phyloP scores from a whole-genome alignment of 257 asterid genomes.

The Solanum commersonii region DNA sequence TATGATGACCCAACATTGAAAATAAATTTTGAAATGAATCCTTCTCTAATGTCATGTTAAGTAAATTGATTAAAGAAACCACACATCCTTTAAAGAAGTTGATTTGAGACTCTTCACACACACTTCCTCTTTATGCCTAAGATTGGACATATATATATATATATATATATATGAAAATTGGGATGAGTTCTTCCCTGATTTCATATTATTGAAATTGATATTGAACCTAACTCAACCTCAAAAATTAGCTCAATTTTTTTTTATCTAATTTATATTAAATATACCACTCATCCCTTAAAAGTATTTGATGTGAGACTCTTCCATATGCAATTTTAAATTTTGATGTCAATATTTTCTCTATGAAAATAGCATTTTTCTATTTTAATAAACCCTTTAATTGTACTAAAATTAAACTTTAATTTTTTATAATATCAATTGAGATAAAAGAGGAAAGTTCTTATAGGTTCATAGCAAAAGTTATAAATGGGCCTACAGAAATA shows the following conservation, averaged over 20 bases:
- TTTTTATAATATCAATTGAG: not conserved
- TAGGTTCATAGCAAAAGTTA: not conserved
- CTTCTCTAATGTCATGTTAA: too few species aligned
- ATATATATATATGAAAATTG: too few species aligned
- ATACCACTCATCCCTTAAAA: not conserved
- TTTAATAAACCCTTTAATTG: not conserved
- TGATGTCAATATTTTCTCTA: not conserved
- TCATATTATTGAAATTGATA: not conserved
- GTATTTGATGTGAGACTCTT: not conserved
- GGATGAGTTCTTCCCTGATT: not conserved
- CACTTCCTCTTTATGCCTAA: not conserved
- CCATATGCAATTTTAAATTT: not conserved
- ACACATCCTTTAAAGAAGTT: not conserved
- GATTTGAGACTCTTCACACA: not conserved
- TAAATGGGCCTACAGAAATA: not conserved
- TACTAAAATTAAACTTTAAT: not conserved
- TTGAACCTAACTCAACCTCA: fast-evolving
- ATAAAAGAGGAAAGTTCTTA: not conserved
- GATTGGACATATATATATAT: not conserved
- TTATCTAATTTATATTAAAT: too few species aligned
- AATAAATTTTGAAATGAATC: too few species aligned
- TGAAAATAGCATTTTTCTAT: not conserved
- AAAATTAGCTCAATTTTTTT: too few species aligned
- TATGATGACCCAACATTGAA: too few species aligned
- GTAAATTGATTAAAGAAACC: too few species aligned